Base-by-base conservation (phyloP, 169 alveolate genomes). In the Eimeria necatrix region DNA sequence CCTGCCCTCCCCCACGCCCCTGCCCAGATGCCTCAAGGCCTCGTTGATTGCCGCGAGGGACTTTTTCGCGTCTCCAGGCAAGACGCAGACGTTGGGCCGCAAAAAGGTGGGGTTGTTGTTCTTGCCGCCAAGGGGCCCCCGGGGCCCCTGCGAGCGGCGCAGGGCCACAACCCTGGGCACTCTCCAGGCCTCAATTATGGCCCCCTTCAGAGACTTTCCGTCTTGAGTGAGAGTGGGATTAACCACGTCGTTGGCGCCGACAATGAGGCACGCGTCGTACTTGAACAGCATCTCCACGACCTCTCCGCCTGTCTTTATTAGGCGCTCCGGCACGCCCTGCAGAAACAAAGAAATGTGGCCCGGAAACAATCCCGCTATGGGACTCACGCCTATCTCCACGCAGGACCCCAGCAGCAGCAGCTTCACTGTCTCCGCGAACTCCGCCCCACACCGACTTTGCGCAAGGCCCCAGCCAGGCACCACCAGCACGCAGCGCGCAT, bases 401-500 rank as follows among this genome's bases (percentile, higher is more conserved):
- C 97, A 94, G 20, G 97, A 94, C 74, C 97, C 98, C n/a, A 97
- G 87, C 18, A 94, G 93, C 48, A 98, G 95, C 49, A 96, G 94
- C 68, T 95, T 93, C 48, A 96, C 96, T 32, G 98, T 87, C 61
- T 97, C 98, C 71, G 98, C 98, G 51, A 98, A 97, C 48, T 97
- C 98, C 74, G 95, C 91, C 96, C 98, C 98, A 48, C 98, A 97
- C 85, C 97, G 96, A 64, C 99, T 97, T 60, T 97, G 98, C 60
- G 99, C 99, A 96, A 98, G 89, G 56, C 99, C 99, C 96, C 97
- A 98, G 14, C 99, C 99, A 53, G 99, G 99, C 4, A 98, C 99
- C 83, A 98, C 96, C 46, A 98, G 93, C 32, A 98, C 98, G 48
- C 96, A 81, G 93, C 96, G 90, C 26, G 98, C 97, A 59, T 96